Conservation (phyloP, 202 grass and related monocot species). For the Bolboschoenoplectus hybrid region DNA sequence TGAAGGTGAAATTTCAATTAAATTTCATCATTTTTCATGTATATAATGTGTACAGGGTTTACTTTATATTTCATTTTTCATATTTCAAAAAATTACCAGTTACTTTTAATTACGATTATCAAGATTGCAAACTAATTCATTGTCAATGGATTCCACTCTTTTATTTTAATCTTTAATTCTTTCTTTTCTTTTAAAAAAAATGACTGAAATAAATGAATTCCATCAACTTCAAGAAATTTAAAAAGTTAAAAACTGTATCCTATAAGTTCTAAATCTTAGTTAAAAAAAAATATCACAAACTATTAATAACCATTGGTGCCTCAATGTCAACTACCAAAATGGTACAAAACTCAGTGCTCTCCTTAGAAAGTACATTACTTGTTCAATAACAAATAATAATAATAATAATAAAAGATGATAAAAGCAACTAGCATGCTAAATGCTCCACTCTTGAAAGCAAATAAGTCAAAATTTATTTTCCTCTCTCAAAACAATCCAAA, state of each 20-base stretch:
- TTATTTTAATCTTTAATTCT: background rate
- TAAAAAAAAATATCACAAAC: background rate
- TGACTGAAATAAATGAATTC: background rate
- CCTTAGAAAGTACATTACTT: background rate
- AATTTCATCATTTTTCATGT: too few species aligned
- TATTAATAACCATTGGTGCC: too few species aligned
- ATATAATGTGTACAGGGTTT: too few species aligned
- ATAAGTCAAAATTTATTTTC: constrained; percentile 7
- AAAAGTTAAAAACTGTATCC: background rate
- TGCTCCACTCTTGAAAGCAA: background rate
- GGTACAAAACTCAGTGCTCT: too few species aligned
- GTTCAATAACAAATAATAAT: background rate
- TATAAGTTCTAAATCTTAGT: background rate
- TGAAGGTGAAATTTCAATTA: too few species aligned
- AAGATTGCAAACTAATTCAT: too few species aligned
- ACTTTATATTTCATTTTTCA: background rate
- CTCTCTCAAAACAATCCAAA: background rate
- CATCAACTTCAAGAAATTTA: background rate
- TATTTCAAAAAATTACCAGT: background rate
- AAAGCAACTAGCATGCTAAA: background rate
- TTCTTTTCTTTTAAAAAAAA: background rate
- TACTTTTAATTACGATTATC: too few species aligned
- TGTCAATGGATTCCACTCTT: background rate
- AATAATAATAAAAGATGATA: background rate
- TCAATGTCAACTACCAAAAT: too few species aligned